A percentile compares a stretch with the other conserved stretches of the same genome.
Conservation (phyloP, 2,329 filamentous ascomycete species). For the Apiospora marii region DNA sequence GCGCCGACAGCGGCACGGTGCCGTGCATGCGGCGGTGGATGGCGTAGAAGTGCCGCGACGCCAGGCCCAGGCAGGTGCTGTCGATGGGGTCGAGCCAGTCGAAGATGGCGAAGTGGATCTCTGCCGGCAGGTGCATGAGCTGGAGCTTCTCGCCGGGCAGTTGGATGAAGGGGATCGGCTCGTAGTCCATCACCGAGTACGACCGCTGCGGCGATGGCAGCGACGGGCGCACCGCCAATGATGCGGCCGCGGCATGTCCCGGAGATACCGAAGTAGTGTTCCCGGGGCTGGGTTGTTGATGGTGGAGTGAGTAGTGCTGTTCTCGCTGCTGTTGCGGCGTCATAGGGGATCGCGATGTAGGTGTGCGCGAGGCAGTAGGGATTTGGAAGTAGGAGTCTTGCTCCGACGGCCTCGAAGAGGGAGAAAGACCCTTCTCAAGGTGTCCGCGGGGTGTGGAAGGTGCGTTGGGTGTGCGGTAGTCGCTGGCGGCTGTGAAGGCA, state of each 20-base stretch:
- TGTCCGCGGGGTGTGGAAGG: constrained; percentile 33
- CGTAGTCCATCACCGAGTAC: constrained; percentile 68
- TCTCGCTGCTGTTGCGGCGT: constrained; percentile 10
- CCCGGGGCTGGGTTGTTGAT: neutral
- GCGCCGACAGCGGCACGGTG: constrained; percentile 61
- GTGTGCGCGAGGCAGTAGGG: constrained; percentile 10
- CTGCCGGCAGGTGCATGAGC: constrained; percentile 62
- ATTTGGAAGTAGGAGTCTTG: constrained; percentile 25
- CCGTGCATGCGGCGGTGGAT: constrained; percentile 66
- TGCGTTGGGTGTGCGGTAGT: constrained; percentile 38
- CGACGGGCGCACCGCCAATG: constrained; percentile 40
- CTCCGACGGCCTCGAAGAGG: constrained; percentile 14
- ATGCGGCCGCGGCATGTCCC: constrained; percentile 17
- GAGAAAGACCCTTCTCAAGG: constrained; percentile 31
- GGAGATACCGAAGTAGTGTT: constrained; percentile 3
- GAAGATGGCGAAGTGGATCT: constrained; percentile 68
- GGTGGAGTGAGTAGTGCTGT: neutral
- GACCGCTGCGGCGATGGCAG: constrained; percentile 61
- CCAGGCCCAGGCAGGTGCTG: constrained; percentile 67
- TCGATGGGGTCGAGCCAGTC: constrained; percentile 71
- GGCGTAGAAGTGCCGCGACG: constrained; percentile 64
- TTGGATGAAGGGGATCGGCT: constrained; percentile 60
- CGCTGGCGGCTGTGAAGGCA: constrained; percentile 39
- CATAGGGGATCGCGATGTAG: constrained; percentile 16
- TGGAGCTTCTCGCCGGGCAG: constrained; percentile 54